Conservation (phyloP, 768 basidiomycete genomes). For the Termitomyces sp. region DNA sequence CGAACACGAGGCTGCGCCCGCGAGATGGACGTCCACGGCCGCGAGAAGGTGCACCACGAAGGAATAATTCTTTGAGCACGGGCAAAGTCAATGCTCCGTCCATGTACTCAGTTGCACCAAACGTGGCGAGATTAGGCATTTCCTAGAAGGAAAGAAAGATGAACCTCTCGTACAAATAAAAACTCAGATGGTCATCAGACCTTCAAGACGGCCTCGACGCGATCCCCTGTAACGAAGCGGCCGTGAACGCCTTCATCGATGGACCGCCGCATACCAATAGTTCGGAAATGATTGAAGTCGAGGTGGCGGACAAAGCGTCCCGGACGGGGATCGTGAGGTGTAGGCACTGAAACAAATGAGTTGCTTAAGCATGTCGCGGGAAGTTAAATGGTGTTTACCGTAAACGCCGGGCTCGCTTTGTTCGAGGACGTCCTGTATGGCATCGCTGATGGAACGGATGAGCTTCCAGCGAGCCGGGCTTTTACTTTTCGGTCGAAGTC, state of each 20-base stretch:
- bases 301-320: constrained; percentile 81
- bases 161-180: neutral
- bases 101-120: constrained; percentile 99
- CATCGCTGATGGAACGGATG: constrained; percentile 72
- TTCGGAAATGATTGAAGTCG: constrained; percentile 96
- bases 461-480: constrained; percentile 84
- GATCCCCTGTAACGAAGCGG: constrained; percentile 89
- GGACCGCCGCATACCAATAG: constrained; percentile 92
- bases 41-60: constrained; percentile 73
- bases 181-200: constrained; percentile 30
- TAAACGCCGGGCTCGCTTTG: constrained; percentile 64
- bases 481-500: constrained; percentile 70
- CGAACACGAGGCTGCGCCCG: constrained; percentile 48
- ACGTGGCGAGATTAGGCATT: constrained; percentile 77
- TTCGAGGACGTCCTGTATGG: constrained; percentile 67
- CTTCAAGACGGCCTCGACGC: constrained; percentile 75
- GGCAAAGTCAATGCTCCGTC: constrained; percentile 83
- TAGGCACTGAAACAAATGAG: constrained; percentile 45
- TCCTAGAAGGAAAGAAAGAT: constrained; percentile 46
- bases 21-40: constrained; percentile 65
- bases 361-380: neutral
- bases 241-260: constrained; percentile 85
- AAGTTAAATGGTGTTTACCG: constrained; percentile 32
- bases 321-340: constrained; percentile 63
- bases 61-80: constrained; percentile 85